phyloP scores from a whole-genome alignment of 306 rosid species.

The Inga oerstediana region DNA sequence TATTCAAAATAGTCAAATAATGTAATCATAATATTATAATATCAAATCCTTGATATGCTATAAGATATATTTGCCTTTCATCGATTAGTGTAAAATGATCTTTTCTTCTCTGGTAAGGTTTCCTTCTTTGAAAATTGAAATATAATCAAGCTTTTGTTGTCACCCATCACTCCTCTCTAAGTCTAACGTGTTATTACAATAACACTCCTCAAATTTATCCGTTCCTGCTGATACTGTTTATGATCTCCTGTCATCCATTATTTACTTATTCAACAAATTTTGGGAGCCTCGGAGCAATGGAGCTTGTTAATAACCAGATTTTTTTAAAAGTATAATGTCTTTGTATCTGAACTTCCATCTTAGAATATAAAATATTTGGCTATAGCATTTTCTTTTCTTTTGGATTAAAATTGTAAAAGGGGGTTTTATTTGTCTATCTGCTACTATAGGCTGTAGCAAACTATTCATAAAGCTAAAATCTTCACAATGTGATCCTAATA shows the following conservation, averaged over 20 bases:
- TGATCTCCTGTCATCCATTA: not conserved
- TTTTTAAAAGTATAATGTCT: no score
- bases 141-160: not conserved
- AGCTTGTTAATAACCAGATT: not conserved
- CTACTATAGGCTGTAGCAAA: not conserved
- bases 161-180: not conserved
- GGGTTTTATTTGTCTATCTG: not conserved
- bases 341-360: not conserved
- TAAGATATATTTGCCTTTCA: no score
- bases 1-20: no score
- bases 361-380: not conserved
- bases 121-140: not conserved
- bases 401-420: not conserved
- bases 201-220: not conserved
- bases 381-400: not conserved
- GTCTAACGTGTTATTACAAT: not conserved
- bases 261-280: not conserved
- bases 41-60: no score
- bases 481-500: not conserved
- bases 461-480: not conserved
- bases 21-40: no score
- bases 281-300: not conserved
- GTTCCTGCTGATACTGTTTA: not conserved
- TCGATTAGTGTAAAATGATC: not conserved
- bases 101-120: not conserved